A percentile compares a stretch with the other conserved stretches of the same genome.
These are phyloP conservation scores for Byssoonygena ceratinophila DNA, from an alignment of 2,329 filamentous ascomycete species.

Conservation along the genomic window DNA sequence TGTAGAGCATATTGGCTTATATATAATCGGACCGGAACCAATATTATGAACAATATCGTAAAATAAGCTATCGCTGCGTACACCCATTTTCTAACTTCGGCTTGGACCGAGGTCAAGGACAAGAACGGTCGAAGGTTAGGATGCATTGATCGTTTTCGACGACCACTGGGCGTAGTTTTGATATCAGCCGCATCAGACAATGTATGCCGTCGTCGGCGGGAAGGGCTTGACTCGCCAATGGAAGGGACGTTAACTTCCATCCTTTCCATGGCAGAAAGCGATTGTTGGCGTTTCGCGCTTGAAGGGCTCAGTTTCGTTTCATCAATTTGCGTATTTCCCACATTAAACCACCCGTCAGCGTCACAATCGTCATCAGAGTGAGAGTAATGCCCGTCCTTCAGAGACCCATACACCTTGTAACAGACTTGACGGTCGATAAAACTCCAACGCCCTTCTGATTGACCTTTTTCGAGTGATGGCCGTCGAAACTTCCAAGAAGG, in stretches of 20 bases:
- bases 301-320: neutral
- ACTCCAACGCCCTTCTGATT: conserved; percentile 32
- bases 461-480: conserved; percentile 32
- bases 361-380: conserved; percentile 8
- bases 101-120: conserved; percentile 68
- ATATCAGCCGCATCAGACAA: conserved; percentile 39
- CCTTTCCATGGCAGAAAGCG: neutral
- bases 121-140: conserved; percentile 62
- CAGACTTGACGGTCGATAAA: conserved; percentile 38
- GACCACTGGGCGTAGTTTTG: conserved; percentile 50
- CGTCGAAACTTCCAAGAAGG: conserved; percentile 81
- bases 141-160: conserved; percentile 55
- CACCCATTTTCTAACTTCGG: conserved; percentile 63
- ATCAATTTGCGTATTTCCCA: neutral
- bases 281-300: neutral
- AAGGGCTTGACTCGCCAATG: neutral
- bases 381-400: neutral
- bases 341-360: neutral
- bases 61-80: conserved; percentile 73
- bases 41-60: conserved; percentile 53
- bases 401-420: conserved; percentile 34
- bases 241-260: neutral
- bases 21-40: conserved; percentile 61
- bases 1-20: conserved; percentile 57
- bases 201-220: conserved; percentile 36